A percentile compares a stretch with the other conserved stretches of the same genome.
Conservation (phyloP, 1,284 basidiomycete species). For the Marasmius sp. region DNA sequence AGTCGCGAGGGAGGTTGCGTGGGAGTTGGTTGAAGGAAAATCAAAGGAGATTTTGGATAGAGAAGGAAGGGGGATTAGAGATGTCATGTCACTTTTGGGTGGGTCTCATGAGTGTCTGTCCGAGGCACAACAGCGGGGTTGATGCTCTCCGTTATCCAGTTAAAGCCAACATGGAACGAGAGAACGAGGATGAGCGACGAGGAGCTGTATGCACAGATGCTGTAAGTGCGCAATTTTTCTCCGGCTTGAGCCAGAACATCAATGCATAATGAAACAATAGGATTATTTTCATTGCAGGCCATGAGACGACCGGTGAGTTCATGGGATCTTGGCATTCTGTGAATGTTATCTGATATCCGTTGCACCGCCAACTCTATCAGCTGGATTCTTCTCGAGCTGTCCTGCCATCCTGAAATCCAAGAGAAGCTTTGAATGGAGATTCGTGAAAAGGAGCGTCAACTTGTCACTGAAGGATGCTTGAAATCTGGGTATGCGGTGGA, state of each 20-base stretch:
- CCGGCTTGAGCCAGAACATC: too few relatives aligned
- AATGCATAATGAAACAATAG: neutral
- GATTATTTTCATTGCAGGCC: neutral
- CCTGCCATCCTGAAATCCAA: slow-evolving; percentile 1
- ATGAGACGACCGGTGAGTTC: neutral
- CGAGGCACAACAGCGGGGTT: neutral
- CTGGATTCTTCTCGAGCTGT: slow-evolving; percentile 1
- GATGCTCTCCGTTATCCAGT: neutral
- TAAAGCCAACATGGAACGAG: neutral
- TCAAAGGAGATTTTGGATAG: slow-evolving; percentile 5
- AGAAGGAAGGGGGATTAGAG: slow-evolving; percentile 4
- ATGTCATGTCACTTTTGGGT: slow-evolving; percentile 11
- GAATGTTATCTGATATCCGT: neutral
- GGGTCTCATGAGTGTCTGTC: neutral
- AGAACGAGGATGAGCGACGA: neutral
- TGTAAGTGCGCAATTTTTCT: neutral
- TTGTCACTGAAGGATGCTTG: neutral
- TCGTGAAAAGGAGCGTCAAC: neutral
- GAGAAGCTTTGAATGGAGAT: neutral
- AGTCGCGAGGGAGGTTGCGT: slow-evolving; percentile 1
- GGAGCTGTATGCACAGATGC: slow-evolving; percentile 1
- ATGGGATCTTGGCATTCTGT: neutral
- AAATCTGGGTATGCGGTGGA: slow-evolving; percentile 10
- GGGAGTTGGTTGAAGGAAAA: slow-evolving; percentile 7
- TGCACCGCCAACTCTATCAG: neutral